These are phyloP conservation scores for Coemansia guatemalensis DNA, from an alignment of 192 early-diverging fungal species.

Conservation along the genomic window DNA sequence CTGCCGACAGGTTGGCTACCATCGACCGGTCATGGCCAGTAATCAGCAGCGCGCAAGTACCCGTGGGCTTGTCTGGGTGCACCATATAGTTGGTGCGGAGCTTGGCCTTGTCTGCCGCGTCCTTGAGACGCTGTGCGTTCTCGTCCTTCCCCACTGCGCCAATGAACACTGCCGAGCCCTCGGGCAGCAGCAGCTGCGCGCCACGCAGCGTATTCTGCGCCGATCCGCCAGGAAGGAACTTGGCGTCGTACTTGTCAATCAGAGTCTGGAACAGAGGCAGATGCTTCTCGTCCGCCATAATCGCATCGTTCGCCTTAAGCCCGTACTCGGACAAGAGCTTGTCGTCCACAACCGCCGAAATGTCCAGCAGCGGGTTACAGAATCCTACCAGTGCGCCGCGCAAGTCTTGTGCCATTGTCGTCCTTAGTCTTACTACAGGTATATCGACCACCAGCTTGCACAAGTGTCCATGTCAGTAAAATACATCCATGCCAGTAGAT, in stretches of 20 bases:
- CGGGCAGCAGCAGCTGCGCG: conserved; percentile 86
- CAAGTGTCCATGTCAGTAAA: background rate
- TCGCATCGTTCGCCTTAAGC: conserved; percentile 93
- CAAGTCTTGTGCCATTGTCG: conserved; percentile 43
- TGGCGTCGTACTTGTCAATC: conserved; percentile 65
- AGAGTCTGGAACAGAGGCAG: conserved; percentile 82
- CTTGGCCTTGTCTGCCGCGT: conserved; percentile 79
- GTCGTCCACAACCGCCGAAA: conserved; percentile 77
- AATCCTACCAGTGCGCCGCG: conserved; percentile 78
- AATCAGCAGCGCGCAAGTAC: conserved; percentile 94
- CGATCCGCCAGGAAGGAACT: conserved; percentile 95
- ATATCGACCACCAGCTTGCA: background rate
- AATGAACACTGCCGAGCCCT: conserved; percentile 86
- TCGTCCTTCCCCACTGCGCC: conserved; percentile 91
- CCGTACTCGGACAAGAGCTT: conserved; percentile 81
- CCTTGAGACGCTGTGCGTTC: conserved; percentile 70
- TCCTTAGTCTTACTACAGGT: background rate
- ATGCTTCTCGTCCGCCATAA: conserved; percentile 90
- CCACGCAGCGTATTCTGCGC: conserved; percentile 94
- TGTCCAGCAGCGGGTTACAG: conserved; percentile 98
- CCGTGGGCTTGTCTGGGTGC: conserved; percentile 76
- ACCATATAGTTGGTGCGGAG: conserved; percentile 88
- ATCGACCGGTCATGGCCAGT: conserved; percentile 87
- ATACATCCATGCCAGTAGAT: background rate
- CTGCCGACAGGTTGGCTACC: conserved; percentile 92